Base-by-base conservation (phyloP, 768 basidiomycete genomes). In the Suillus spraguei region DNA sequence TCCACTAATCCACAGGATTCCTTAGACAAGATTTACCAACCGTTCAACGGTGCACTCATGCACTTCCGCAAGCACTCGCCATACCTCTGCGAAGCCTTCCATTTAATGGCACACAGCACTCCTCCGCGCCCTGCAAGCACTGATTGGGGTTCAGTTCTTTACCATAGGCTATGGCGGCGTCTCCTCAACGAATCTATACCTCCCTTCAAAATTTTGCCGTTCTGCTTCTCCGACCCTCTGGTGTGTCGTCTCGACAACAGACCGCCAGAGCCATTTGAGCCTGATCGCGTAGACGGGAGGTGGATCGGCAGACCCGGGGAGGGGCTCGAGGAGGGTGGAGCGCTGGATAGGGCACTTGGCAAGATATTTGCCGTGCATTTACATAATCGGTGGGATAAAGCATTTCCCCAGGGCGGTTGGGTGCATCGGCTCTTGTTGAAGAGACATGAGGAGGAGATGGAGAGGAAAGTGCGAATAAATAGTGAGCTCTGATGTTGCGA, bases 71-170 rank as follows among this genome's bases (percentile, higher is more conserved):
- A 85, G 71, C 86, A 89, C 75, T 98, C 97, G 9, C 94, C 97
- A 8, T 99, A 97, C 79, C 89, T 99, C 50, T 98, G 97, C 81
- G 95, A 97, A 78, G 92, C 95, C 13, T 95, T 98, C 80, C 88
- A 96, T 74, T 83, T 95, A 71, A 97, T 99, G 88, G 79, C 85
- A 1, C 85, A 83, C 10, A 88, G 89, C 10, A 80, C 87, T 0
- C 84, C 89, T 0, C 95, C 96, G 0, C 85, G 88, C 8, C 78
- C 87, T 17, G 87, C 89, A 42, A 89, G 93, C 28, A 94, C 95
- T 5, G 95, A 96, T 76, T 98, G 97, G 97, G 97, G 97, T 24
- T 87, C 94, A 0, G 83, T 89, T 22, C 88, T 98, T 63, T 99
- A 99, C 78, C 83, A 90, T 71, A 92, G 94, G 67, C 87, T 97